Evolutionary conservation across 768 basidiomycete species (phyloP).

Genomic region (Rhizopogon vinicolor): DNA sequence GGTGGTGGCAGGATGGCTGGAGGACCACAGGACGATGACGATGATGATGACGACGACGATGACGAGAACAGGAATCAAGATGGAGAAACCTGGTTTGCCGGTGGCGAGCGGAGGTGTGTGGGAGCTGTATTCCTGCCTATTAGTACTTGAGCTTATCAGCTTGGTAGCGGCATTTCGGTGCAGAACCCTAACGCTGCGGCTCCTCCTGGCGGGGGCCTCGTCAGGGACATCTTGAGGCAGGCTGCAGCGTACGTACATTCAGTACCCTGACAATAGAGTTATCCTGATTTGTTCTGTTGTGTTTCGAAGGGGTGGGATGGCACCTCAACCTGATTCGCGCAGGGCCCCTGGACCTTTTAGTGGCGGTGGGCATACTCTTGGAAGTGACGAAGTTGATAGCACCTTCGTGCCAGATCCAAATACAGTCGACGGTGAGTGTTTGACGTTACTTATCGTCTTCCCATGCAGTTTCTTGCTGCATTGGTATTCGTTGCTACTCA

Average conservation of each 20-base stretch:
- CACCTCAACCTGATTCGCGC: constrained; percentile 20
- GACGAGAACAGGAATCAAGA: constrained; percentile 45
- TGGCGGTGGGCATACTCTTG: constrained; percentile 80
- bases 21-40: constrained; percentile 40
- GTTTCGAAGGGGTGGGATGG: neutral
- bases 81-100: constrained; percentile 79
- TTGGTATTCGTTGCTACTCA: neutral
- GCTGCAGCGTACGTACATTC: constrained; percentile 65
- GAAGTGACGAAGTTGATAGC: constrained; percentile 86
- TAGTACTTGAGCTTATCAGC: neutral
- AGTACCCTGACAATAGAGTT: neutral
- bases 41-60: constrained; percentile 48
- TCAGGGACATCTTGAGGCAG: constrained; percentile 69
- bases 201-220: constrained; percentile 54
- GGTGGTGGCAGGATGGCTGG: constrained; percentile 10
- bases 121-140: neutral
- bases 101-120: constrained; percentile 85
- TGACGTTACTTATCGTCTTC: neutral
- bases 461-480: neutral
- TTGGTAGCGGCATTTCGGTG: constrained; percentile 75
- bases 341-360: constrained; percentile 35
- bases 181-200: constrained; percentile 66
- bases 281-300: neutral
- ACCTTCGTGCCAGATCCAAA: constrained; percentile 70
- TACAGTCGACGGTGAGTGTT: constrained; percentile 26